Conservation (phyloP, 2,329 filamentous ascomycete genomes). For the Colletotrichum sublineola region DNA sequence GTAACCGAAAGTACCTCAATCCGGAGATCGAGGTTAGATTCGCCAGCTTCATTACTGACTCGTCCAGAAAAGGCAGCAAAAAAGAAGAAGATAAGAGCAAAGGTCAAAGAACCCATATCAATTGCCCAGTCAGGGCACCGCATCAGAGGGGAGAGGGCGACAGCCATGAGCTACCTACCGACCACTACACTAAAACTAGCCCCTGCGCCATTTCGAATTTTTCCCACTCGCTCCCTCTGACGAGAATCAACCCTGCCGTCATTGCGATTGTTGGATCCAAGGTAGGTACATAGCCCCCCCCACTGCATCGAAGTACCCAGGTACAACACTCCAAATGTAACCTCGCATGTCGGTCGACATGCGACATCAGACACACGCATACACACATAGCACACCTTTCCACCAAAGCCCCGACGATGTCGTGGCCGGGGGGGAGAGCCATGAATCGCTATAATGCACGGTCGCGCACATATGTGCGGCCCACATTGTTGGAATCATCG, state of each 20-base stretch:
- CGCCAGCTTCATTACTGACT: background rate
- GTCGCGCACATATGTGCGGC: slow-evolving; percentile 13
- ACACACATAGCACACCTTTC: slow-evolving; percentile 6
- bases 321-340: slow-evolving; percentile 27
- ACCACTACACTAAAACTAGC: background rate
- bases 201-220: slow-evolving; percentile 6
- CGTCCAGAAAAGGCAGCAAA: no score
- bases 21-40: background rate
- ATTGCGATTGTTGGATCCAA: slow-evolving; percentile 3
- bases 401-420: slow-evolving; percentile 17
- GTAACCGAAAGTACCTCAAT: background rate
- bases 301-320: background rate
- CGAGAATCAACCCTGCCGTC: slow-evolving; percentile 12
- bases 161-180: background rate
- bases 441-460: slow-evolving; percentile 40
- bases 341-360: slow-evolving; percentile 33
- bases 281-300: slow-evolving; percentile 24
- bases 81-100: background rate
- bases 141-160: slow-evolving; percentile 31
- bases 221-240: slow-evolving; percentile 13
- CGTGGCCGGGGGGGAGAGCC: slow-evolving; percentile 6
- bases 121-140: background rate
- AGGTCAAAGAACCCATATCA: background rate
- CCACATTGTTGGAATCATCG: background rate
- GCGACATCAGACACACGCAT: slow-evolving; percentile 40